phyloP scores from a whole-genome alignment of 208 protist genomes.

The Trypanosoma rangeli region DNA sequence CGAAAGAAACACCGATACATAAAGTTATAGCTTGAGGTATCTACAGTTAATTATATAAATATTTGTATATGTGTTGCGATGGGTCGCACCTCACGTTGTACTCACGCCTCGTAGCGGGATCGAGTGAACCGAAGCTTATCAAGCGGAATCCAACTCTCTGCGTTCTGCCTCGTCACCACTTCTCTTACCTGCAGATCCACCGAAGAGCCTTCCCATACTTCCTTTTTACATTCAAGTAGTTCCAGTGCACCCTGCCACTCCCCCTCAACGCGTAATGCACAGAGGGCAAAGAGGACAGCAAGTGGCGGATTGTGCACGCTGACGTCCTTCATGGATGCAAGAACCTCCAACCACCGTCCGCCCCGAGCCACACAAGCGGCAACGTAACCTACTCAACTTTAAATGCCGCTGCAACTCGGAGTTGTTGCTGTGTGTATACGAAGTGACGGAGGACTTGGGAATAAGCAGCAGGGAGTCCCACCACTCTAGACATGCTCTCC shows the following conservation, averaged over 20 bases:
- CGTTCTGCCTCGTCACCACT: constrained; percentile 28
- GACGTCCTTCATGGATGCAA: constrained; percentile 34
- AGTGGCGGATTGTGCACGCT: constrained; percentile 27
- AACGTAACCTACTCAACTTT: constrained; percentile 64
- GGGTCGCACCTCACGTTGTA: neutral
- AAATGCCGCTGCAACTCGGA: constrained; percentile 36
- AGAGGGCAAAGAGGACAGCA: constrained; percentile 49
- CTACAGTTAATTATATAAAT: neutral
- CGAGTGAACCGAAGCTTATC: constrained; percentile 6
- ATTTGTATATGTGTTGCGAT: neutral
- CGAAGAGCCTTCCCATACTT: constrained; percentile 15
- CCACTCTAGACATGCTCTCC: constrained; percentile 24
- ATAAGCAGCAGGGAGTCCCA: constrained; percentile 18
- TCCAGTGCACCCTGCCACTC: constrained; percentile 25
- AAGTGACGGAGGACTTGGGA: neutral
- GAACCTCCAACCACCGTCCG: constrained; percentile 20
- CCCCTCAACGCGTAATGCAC: constrained; percentile 34
- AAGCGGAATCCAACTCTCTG: constrained; percentile 32
- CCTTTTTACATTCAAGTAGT: neutral
- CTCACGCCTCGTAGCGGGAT: neutral
- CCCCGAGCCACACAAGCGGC: constrained; percentile 41
- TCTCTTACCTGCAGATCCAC: constrained; percentile 22
- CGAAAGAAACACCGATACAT: too few species aligned
- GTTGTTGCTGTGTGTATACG: neutral
- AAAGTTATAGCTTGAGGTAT: too few species aligned